These are phyloP conservation scores for Coemansia sp. DNA, from an alignment of 192 early-diverging fungal species.

Conservation along the genomic window DNA sequence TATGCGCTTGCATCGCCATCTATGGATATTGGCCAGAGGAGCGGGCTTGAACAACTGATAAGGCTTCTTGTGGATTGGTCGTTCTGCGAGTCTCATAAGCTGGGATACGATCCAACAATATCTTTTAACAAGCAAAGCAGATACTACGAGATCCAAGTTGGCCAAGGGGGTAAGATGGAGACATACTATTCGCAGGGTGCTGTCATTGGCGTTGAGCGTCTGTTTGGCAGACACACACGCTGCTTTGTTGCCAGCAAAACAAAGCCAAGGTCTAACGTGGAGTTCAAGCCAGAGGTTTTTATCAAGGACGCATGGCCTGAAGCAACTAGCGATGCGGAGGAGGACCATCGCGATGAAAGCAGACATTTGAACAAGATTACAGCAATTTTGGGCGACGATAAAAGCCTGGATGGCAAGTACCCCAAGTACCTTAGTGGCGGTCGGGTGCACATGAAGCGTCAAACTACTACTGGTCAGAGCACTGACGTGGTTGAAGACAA, in stretches of 20 bases:
- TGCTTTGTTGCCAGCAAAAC: slow-evolving; percentile 9
- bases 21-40: not conserved
- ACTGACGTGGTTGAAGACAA: slow-evolving; percentile 3
- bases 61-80: slow-evolving; percentile 16
- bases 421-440: slow-evolving; percentile 7
- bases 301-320: slow-evolving; percentile 16
- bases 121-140: not conserved
- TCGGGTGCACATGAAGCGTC: not conserved
- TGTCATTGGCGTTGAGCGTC: not conserved
- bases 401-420: slow-evolving; percentile 2
- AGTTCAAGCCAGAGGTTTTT: slow-evolving; percentile 5
- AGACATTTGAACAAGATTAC: not conserved
- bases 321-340: not conserved
- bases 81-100: not conserved
- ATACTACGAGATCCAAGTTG: too few relatives aligned
- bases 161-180: too few relatives aligned
- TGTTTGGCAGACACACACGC: slow-evolving; percentile 21
- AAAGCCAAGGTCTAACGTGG: not conserved
- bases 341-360: not conserved
- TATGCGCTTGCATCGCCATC: not conserved
- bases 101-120: slow-evolving; percentile 16
- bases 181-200: not conserved
- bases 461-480: not conserved
- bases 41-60: not conserved
- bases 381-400: not conserved